These are phyloP conservation scores for Arthrobotrys pseudoclavata DNA, from an alignment of 2,329 filamentous ascomycete species.

Conservation along the genomic window DNA sequence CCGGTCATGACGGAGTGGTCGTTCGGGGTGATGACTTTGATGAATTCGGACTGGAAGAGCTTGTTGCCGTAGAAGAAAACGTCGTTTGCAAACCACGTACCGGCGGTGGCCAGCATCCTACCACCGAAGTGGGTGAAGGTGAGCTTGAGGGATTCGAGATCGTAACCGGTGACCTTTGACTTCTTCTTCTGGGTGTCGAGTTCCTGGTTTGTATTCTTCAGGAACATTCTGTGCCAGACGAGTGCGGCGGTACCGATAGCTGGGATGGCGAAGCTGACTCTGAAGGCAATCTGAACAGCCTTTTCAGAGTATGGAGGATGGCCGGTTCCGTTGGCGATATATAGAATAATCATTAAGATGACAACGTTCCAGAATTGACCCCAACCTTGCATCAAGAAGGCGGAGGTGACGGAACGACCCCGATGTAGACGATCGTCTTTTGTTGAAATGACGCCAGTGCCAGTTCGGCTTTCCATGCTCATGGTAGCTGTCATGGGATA, in stretches of 20 bases:
- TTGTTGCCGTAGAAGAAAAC: slow-evolving; percentile 99
- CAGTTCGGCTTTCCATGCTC: slow-evolving; percentile 90
- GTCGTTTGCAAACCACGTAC: slow-evolving; percentile 95
- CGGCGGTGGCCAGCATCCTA: slow-evolving; percentile 86
- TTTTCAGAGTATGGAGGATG: slow-evolving; percentile 79
- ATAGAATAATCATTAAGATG: slow-evolving; percentile 84
- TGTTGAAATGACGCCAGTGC: slow-evolving; percentile 88
- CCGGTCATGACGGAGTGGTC: slow-evolving; percentile 82
- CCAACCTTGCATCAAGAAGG: slow-evolving; percentile 99
- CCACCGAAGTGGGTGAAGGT: slow-evolving; percentile 87
- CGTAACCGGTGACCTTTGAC: slow-evolving; percentile 89
- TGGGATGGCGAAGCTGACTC: slow-evolving; percentile 90
- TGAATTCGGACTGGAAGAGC: slow-evolving; percentile 93
- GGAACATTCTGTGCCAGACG: slow-evolving; percentile 94
- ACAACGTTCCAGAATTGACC: slow-evolving; percentile 96
- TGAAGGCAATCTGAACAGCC: slow-evolving; percentile 90
- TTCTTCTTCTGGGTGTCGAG: slow-evolving; percentile 87
- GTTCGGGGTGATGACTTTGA: slow-evolving; percentile 80
- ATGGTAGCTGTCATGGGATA: slow-evolving; percentile 97
- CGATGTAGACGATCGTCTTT: slow-evolving; percentile 94
- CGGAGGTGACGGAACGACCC: slow-evolving; percentile 93
- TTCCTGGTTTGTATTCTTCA: slow-evolving; percentile 88
- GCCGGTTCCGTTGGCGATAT: slow-evolving; percentile 83
- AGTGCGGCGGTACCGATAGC: slow-evolving; percentile 93
- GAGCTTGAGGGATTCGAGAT: slow-evolving; percentile 82